These are phyloP conservation scores for Citrus inodora DNA, from an alignment of 345 rosid genomes.

Conservation along the genomic window DNA sequence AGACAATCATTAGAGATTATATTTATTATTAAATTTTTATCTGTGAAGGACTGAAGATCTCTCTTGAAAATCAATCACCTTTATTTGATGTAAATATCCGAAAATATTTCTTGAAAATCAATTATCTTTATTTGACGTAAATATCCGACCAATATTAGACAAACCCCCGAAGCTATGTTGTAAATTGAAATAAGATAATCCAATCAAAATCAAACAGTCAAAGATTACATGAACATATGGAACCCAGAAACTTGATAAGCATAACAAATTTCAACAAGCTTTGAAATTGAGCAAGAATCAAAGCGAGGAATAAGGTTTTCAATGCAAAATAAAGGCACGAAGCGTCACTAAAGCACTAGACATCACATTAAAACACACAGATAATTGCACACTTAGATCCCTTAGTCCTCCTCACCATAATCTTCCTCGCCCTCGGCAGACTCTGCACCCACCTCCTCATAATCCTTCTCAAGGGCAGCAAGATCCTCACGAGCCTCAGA, in stretches of 20 bases:
- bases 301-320: background rate
- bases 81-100: too few species aligned
- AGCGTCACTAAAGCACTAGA: background rate
- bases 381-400: background rate
- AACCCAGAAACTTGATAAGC: background rate
- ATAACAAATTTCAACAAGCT: background rate
- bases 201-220: background rate
- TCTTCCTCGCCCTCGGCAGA: conserved; percentile 70
- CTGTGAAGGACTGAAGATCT: too few species aligned
- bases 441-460: conserved; percentile 81
- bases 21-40: too few species aligned
- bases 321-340: background rate
- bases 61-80: too few species aligned
- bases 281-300: background rate
- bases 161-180: too few species aligned
- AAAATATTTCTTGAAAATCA: too few species aligned
- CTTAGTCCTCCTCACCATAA: conserved; percentile 46
- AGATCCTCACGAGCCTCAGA: conserved; percentile 80
- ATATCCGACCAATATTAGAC: too few species aligned
- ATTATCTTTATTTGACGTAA: too few species aligned
- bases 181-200: too few species aligned
- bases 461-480: conserved; percentile 77
- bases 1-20: background rate
- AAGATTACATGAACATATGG: background rate
- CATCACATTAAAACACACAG: too few species aligned